Percentiles rank a stretch among this genome's conserved stretches.
Conservation (phyloP, 257 asterid genomes). For the Craterostigma plantagineum region DNA sequence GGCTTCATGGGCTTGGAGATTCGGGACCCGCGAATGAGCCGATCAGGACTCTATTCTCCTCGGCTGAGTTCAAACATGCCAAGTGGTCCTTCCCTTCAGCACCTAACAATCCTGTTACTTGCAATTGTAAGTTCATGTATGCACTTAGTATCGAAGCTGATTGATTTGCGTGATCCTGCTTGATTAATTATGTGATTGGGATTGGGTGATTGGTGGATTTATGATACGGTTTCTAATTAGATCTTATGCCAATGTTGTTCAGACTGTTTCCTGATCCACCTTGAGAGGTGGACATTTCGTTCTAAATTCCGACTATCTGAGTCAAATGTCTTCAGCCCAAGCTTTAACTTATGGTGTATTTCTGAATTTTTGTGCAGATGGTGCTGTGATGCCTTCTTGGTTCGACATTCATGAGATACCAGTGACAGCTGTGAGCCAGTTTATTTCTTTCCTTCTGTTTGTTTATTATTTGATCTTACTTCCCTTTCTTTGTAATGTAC, state of each 20-base stretch:
- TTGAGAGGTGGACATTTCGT: no score
- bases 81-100: conserved; percentile 96
- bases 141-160: no score
- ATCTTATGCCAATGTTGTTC: no score
- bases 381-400: conserved; percentile 97
- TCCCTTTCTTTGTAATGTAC: no score
- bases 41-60: conserved; percentile 58
- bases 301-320: no score
- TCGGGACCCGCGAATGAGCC: conserved; percentile 97
- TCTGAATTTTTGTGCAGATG: conserved; percentile 34
- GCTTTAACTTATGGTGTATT: not conserved
- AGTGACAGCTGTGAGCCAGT: conserved; percentile 50
- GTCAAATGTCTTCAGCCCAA: no score
- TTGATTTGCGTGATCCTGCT: no score
- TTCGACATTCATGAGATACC: conserved; percentile 92
- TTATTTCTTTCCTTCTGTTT: no score
- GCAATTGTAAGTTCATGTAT: conserved; percentile 45
- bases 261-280: no score
- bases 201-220: not conserved
- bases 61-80: conserved; percentile 54
- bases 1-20: conserved; percentile 97
- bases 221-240: no score
- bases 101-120: conserved; percentile 75
- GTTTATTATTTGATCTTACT: no score
- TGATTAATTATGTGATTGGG: no score